These are phyloP conservation scores for Vanrija sp. DNA, from an alignment of 1,284 basidiomycete genomes.

Conservation along the genomic window DNA sequence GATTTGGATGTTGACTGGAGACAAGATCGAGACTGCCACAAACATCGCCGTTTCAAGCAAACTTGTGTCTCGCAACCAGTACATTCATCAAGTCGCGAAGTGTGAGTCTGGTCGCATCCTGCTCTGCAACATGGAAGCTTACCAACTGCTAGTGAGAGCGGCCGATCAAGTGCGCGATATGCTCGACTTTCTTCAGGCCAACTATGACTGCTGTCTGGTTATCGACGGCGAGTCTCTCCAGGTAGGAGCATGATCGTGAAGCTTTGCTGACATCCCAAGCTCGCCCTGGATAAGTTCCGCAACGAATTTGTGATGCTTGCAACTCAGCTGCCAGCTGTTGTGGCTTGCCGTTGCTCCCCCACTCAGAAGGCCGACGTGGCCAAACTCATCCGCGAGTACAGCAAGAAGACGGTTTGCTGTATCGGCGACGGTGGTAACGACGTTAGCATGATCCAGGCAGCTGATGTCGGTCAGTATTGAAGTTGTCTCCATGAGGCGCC, in stretches of 20 bases:
- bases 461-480: slow-evolving; percentile 76
- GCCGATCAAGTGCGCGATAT: slow-evolving; percentile 78
- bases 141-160: slow-evolving; percentile 62
- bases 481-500: not conserved
- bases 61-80: slow-evolving; percentile 90
- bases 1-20: slow-evolving; percentile 99
- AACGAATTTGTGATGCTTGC: slow-evolving; percentile 93
- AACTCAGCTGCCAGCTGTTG: slow-evolving; percentile 91
- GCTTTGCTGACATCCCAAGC: slow-evolving; percentile 51
- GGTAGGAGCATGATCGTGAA: slow-evolving; percentile 48
- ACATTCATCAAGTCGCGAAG: slow-evolving; percentile 95
- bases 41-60: slow-evolving; percentile 98
- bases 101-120: slow-evolving; percentile 55
- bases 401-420: slow-evolving; percentile 93
- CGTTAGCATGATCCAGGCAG: slow-evolving; percentile 94
- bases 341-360: slow-evolving; percentile 96
- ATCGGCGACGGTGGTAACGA: slow-evolving; percentile 98
- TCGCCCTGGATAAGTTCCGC: slow-evolving; percentile 83
- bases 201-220: slow-evolving; percentile 94
- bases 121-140: not conserved
- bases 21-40: slow-evolving; percentile 98
- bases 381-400: slow-evolving; percentile 79
- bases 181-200: slow-evolving; percentile 91
- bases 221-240: slow-evolving; percentile 98
- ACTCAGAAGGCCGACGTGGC: slow-evolving; percentile 99